Conservation (phyloP, 106 monocot species). For the Platanthera zijinensis region DNA sequence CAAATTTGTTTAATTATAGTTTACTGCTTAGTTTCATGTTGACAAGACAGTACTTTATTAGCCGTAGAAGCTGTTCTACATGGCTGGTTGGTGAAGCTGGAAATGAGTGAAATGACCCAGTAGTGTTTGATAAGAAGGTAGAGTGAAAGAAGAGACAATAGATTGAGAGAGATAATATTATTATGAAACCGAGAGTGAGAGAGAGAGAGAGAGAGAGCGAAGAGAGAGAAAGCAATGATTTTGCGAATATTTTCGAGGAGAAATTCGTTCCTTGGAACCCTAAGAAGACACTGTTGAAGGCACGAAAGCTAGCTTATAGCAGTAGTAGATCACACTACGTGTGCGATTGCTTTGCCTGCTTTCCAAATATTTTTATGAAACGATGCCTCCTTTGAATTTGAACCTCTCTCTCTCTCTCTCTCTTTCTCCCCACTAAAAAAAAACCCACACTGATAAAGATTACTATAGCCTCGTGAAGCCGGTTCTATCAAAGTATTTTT, state of each 20-base stretch:
- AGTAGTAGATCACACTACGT: conserved; percentile 3
- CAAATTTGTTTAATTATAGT: neutral
- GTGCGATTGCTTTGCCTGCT: neutral
- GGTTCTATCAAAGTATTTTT: too few species aligned
- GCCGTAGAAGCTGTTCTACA: neutral
- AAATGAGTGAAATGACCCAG: conserved; percentile 8
- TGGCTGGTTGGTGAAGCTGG: neutral
- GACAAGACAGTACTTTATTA: conserved; percentile 12
- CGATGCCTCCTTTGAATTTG: neutral
- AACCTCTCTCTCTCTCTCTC: neutral
- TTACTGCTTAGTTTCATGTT: neutral
- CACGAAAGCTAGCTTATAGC: neutral
- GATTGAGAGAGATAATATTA: neutral
- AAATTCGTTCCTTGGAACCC: conserved; percentile 7
- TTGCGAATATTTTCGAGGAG: conserved; percentile 7
- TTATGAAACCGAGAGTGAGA: neutral
- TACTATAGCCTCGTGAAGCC: too few species aligned
- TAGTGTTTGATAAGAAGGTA: conserved; percentile 7
- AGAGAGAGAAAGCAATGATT: neutral
- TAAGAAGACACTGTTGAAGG: neutral
- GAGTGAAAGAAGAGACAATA: conserved; percentile 5
- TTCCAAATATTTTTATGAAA: neutral
- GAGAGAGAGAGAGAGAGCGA: conserved; percentile 2
- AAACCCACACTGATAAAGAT: too few species aligned
- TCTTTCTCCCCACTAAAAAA: too few species aligned